phyloP scores from a whole-genome alignment of 179 eudicot species.

The Actinidia chinensis region DNA sequence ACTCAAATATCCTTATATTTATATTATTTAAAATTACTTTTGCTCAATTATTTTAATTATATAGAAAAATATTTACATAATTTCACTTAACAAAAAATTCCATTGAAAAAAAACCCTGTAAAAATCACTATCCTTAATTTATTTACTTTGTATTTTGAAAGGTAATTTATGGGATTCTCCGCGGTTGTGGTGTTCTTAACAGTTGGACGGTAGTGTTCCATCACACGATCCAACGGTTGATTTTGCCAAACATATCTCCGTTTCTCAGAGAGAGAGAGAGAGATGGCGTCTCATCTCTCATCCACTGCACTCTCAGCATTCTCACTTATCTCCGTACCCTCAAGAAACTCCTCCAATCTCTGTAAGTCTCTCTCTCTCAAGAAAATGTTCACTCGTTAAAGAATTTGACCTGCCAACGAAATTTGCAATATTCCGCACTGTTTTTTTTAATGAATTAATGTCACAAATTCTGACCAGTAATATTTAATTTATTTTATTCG shows the following conservation, averaged over 20 bases:
- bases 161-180: background rate
- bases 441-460: background rate
- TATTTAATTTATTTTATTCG: background rate
- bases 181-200: background rate
- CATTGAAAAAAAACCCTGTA: too few species aligned
- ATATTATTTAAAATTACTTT: too few species aligned
- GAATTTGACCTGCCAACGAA: too few species aligned
- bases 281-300: conserved; percentile 19
- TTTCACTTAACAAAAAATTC: too few species aligned
- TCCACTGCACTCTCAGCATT: conserved; percentile 24
- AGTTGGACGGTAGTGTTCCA: background rate
- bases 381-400: too few species aligned
- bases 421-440: background rate
- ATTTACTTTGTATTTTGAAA: too few species aligned
- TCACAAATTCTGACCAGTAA: background rate
- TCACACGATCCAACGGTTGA: conserved; percentile 2
- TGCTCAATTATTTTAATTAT: too few species aligned
- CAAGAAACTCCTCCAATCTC: background rate
- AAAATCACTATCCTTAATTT: too few species aligned
- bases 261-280: conserved; percentile 16
- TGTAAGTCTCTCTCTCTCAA: conserved; percentile 23
- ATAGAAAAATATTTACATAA: too few species aligned
- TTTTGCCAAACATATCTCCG: background rate
- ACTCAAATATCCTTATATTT: too few species aligned
- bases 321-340: conserved; percentile 12